phyloP scores from a whole-genome alignment of 139 green algal genomes.

The Micractinium conductrix region DNA sequence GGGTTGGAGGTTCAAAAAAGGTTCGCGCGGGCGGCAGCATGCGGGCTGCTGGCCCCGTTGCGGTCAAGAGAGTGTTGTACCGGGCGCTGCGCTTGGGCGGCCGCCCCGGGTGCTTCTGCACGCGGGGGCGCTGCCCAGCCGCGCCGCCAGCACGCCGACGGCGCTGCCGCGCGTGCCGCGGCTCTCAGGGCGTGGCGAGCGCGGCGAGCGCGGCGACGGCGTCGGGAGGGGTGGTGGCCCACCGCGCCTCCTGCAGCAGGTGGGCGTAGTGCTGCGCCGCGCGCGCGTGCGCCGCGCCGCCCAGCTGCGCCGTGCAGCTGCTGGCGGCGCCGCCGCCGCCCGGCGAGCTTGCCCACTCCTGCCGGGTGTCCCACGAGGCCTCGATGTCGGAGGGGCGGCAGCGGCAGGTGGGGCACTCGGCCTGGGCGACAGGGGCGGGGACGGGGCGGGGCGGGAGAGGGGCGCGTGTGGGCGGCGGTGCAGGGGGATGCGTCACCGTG shows the following conservation, averaged over 20 bases:
- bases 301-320: background rate
- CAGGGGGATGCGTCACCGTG: no score
- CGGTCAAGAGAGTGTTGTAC: no score
- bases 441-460: background rate
- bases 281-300: background rate
- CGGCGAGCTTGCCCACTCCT: constrained; percentile 14
- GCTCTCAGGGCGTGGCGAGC: no score
- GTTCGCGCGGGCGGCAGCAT: no score
- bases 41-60: no score
- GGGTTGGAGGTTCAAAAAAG: no score
- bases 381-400: constrained; percentile 16
- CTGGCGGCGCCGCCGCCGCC: background rate
- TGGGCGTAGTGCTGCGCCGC: constrained; percentile 23
- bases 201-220: no score
- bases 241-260: background rate
- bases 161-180: no score
- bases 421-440: background rate
- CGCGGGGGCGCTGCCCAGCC: no score
- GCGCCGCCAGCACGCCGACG: no score
- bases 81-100: no score
- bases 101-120: no score
- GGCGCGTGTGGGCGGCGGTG: background rate
- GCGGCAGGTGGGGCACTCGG: constrained; percentile 1
- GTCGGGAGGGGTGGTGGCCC: background rate
- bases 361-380: background rate